These are phyloP conservation scores for Salix viminalis DNA, from an alignment of 345 rosid genomes.

Conservation along the genomic window DNA sequence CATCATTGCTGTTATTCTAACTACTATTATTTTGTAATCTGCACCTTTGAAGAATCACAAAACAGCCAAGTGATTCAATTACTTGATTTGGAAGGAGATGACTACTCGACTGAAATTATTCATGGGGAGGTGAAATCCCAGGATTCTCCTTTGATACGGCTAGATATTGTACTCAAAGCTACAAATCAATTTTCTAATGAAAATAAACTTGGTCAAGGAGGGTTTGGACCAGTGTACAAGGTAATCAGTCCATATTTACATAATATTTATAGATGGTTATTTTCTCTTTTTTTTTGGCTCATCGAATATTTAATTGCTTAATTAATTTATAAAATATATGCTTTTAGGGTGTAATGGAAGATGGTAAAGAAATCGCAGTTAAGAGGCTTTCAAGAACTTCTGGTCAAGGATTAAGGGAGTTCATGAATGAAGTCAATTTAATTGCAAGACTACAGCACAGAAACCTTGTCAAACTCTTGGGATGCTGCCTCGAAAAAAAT, in stretches of 20 bases:
- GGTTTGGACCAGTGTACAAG: constrained; percentile 49
- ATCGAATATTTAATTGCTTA: neutral
- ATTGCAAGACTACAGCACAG: constrained; percentile 25
- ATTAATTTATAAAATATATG: no score
- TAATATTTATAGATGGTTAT: neutral
- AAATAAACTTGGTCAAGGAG: constrained; percentile 46
- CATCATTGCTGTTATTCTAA: neutral
- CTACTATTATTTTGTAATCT: neutral
- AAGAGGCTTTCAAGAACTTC: constrained; percentile 30
- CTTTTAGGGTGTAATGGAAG: constrained; percentile 13
- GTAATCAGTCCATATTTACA: neutral
- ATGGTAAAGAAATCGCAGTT: constrained; percentile 25
- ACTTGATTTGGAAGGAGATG: constrained; percentile 3
- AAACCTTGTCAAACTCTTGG: constrained; percentile 23
- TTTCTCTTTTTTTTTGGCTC: no score
- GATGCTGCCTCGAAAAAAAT: constrained; percentile 17
- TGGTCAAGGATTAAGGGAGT: constrained; percentile 23
- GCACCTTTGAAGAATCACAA: neutral
- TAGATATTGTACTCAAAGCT: constrained; percentile 18
- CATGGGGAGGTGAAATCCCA: constrained; percentile 9
- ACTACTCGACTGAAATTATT: neutral
- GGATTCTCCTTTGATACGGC: constrained; percentile 23
- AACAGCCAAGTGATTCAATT: constrained; percentile 18
- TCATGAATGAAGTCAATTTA: constrained; percentile 21
- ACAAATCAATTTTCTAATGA: constrained; percentile 25